phyloP scores from a whole-genome alignment of 75 land plant species.

The Cunninghamia lanceolata region DNA sequence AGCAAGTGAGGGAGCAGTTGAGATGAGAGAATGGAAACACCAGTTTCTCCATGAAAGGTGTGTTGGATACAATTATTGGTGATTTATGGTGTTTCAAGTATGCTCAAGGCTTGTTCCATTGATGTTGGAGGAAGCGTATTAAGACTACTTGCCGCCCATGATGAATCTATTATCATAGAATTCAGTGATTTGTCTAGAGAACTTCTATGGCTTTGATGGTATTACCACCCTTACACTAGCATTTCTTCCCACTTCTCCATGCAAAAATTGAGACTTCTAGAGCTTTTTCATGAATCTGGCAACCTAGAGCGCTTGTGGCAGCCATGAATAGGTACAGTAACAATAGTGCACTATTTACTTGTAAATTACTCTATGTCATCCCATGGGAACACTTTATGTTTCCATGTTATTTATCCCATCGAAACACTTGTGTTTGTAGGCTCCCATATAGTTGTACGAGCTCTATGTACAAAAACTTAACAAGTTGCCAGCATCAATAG shows the following conservation, averaged over 20 bases:
- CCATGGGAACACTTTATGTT: not conserved
- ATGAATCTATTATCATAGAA: not conserved
- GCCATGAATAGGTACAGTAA: not conserved
- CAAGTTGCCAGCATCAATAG: not conserved
- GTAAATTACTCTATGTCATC: not conserved
- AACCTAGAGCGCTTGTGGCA: not conserved
- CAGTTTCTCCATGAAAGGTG: not conserved
- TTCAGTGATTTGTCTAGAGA: not conserved
- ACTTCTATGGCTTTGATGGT: not conserved
- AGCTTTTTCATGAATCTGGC: not conserved
- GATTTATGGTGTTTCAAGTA: not conserved
- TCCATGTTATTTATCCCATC: no score
- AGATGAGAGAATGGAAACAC: not conserved
- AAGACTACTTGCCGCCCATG: not conserved
- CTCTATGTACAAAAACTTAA: not conserved
- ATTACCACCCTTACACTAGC: not conserved
- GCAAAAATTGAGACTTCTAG: not conserved
- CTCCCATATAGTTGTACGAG: not conserved
- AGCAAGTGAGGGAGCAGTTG: no score
- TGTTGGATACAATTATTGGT: not conserved
- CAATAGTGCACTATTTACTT: not conserved
- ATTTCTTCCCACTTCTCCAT: not conserved
- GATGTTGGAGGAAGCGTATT: not conserved
- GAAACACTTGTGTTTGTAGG: no score
- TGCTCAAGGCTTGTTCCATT: not conserved